phyloP scores from a whole-genome alignment of 139 green algal genomes.

The Picochlorum sp. region DNA sequence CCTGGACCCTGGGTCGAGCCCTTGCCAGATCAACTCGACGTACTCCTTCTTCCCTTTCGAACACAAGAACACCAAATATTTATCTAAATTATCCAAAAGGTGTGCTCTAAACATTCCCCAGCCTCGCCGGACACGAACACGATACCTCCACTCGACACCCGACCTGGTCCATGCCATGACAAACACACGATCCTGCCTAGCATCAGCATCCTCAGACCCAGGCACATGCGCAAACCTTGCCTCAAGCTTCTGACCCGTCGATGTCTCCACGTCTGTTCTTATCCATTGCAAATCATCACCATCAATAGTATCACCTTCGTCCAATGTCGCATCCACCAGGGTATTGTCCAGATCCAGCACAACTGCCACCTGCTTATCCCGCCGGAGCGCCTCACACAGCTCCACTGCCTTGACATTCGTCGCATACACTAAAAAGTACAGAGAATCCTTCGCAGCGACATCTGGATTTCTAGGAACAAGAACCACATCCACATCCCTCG shows the following conservation, averaged over 20 bases:
- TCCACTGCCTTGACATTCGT: slow-evolving; percentile 31
- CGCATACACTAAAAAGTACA: slow-evolving; percentile 31
- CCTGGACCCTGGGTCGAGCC: slow-evolving; percentile 15
- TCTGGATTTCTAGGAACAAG: slow-evolving; percentile 24
- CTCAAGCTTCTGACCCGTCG: slow-evolving; percentile 6
- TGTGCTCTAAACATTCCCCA: slow-evolving; percentile 22
- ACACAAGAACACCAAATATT: slow-evolving; percentile 27
- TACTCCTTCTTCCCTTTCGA: slow-evolving; percentile 37
- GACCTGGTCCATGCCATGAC: slow-evolving; percentile 27
- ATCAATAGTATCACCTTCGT: slow-evolving; percentile 8
- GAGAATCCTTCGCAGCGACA: slow-evolving; percentile 15
- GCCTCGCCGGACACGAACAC: slow-evolving; percentile 24
- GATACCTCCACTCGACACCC: slow-evolving; percentile 23
- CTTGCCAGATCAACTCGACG: slow-evolving; percentile 33
- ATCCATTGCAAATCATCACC: slow-evolving; percentile 25
- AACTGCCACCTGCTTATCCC: slow-evolving; percentile 6
- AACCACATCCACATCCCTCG: slow-evolving; percentile 21
- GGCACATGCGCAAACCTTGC: slow-evolving; percentile 22
- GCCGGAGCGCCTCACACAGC: slow-evolving; percentile 25
- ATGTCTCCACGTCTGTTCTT: slow-evolving; percentile 14
- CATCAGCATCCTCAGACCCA: neutral
- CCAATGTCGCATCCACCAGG: slow-evolving; percentile 20
- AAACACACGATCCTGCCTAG: slow-evolving; percentile 6
- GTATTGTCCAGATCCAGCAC: slow-evolving; percentile 33
- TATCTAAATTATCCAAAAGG: slow-evolving; percentile 10